phyloP scores from a whole-genome alignment of 257 asterid species.

The Oldenlandia corymbosa region DNA sequence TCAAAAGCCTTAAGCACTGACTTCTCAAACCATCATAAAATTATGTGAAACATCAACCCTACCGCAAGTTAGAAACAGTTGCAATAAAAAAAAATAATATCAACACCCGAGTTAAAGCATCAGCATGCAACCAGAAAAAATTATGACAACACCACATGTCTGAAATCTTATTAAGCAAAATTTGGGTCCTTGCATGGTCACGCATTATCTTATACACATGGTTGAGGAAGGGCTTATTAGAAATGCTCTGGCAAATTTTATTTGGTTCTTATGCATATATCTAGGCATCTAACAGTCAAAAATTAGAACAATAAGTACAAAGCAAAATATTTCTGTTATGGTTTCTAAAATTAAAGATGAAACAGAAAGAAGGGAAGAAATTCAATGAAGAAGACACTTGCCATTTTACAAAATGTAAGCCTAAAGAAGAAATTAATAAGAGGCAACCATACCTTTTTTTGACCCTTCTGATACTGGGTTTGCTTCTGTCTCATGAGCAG shows the following conservation, averaged over 20 bases:
- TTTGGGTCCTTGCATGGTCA: background rate
- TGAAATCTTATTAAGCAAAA: background rate
- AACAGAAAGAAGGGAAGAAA: background rate
- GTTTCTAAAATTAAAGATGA: background rate
- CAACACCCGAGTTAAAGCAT: background rate
- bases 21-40: background rate
- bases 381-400: background rate
- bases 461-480: conserved; percentile 37
- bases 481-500: conserved; percentile 44
- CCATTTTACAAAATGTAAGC: background rate
- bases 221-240: background rate
- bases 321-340: background rate
- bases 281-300: no score
- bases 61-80: background rate
- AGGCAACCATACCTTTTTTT: conserved; percentile 42
- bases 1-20: background rate
- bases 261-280: background rate
- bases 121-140: no score
- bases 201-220: background rate
- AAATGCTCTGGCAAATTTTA: background rate
- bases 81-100: background rate
- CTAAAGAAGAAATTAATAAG: background rate
- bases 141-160: no score
- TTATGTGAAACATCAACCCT: background rate
- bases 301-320: no score